These are phyloP conservation scores for Withania somnifera DNA, from an alignment of 305 asterid species.

Conservation along the genomic window DNA sequence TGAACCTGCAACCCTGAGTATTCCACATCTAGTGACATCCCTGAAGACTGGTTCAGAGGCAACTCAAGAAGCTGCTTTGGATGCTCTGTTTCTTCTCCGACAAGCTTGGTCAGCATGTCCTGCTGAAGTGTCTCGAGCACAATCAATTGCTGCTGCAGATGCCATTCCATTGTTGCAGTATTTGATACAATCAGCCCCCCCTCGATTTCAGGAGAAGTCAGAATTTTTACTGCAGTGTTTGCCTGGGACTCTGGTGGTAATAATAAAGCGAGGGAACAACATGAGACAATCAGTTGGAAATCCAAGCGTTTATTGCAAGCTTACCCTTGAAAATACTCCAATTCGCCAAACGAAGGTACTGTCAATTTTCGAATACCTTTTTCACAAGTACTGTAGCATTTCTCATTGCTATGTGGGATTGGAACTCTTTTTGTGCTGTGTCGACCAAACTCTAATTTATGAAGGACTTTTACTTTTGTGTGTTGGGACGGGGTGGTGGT, in stretches of 20 bases:
- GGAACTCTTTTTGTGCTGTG: not conserved
- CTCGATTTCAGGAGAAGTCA: conserved; percentile 97
- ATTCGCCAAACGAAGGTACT: conserved; percentile 78
- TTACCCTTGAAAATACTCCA: conserved; percentile 87
- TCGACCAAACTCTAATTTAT: not conserved
- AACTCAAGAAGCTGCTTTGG: conserved; percentile 99
- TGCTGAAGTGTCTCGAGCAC: conserved; percentile 96
- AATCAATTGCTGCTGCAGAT: conserved; percentile 97
- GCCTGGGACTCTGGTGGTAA: conserved; percentile 89
- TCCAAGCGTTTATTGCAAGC: conserved; percentile 90
- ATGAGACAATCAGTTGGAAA: conserved; percentile 98
- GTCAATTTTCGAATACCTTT: not conserved
- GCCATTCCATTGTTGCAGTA: conserved; percentile 90
- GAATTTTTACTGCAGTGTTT: conserved; percentile 92
- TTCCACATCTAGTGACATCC: conserved; percentile 93
- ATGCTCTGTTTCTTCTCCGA: conserved; percentile 83
- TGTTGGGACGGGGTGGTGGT: not conserved
- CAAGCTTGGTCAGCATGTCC: conserved; percentile 99
- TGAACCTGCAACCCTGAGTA: conserved; percentile 96
- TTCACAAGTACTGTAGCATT: not conserved
- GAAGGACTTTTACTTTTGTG: not conserved
- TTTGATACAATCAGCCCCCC: conserved; percentile 97
- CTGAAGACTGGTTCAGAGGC: conserved; percentile 98
- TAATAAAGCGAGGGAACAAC: conserved; percentile 85
- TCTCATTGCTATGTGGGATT: not conserved